A percentile compares a stretch with the other conserved stretches of the same genome.
phyloP scores from a whole-genome alignment of 2,329 filamentous ascomycete species.

The Arthrobotrys megalospora region DNA sequence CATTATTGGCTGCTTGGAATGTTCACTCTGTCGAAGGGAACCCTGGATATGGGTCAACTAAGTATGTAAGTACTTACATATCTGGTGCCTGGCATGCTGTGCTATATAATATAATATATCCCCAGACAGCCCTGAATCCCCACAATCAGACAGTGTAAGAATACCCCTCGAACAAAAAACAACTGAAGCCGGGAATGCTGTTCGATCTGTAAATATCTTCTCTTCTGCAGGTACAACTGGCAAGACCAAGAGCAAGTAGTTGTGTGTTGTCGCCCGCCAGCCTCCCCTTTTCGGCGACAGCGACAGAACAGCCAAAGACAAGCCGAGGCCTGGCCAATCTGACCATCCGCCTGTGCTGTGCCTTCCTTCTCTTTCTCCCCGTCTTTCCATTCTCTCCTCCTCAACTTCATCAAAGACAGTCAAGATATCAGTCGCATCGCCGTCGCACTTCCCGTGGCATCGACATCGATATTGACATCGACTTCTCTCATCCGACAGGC shows the following conservation, averaged over 20 bases:
- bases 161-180: too few species aligned
- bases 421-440: conserved; percentile 32
- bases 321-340: conserved; percentile 28
- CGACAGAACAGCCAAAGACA: conserved; percentile 19
- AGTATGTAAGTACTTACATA: not conserved
- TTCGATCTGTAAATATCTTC: not conserved
- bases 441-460: not conserved
- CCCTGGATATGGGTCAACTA: not conserved
- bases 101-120: too few species aligned
- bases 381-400: not conserved
- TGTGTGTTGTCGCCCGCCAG: conserved; percentile 41
- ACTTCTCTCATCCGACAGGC: not conserved
- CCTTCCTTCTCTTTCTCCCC: not conserved
- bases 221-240: conserved; percentile 27
- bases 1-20: conserved; percentile 18
- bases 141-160: not conserved
- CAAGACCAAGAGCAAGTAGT: not conserved
- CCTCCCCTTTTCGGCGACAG: conserved; percentile 56
- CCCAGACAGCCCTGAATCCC: not conserved
- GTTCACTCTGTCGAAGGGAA: not conserved
- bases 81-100: conserved; percentile 21
- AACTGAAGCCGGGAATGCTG: not conserved
- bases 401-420: not conserved
- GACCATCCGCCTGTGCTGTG: conserved; percentile 33
- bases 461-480: not conserved